Evolutionary conservation across 2,329 filamentous ascomycete genomes (phyloP), one percentile per base, ranked within the genome.

Genomic region (Fusarium verticillioides): DNA sequence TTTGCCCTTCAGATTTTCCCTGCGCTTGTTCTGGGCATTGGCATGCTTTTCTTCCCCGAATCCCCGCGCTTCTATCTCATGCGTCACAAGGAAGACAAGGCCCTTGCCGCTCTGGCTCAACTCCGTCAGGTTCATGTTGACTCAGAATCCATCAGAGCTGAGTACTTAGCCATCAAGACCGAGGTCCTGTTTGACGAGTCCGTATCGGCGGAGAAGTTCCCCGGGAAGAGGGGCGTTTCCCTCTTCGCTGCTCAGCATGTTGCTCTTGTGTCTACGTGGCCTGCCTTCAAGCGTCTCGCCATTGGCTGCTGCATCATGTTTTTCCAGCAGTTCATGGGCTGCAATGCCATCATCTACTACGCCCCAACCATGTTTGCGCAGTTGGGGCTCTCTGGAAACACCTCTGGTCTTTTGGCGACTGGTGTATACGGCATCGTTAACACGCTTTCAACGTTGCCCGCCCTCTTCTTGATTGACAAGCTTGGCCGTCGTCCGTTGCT

Each of bases 401-500:
- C 87, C 69, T 79, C 85, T 68, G 52, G 75, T 1, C 82, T 91
- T 1, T 80, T 90, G 18, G 88, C 88, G 2, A 90, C 88, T 2
- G 89, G 88, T 11, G 87, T 90, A 0, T 86, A 87, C 26, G 88
- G 88, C 21, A 86, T 90, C 36, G 84, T 87, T 10, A 88, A 88
- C 81, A 86, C 84, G 47, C 76, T 90, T 26, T 79, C 78, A 19
- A 84, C 83, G 0, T 60, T 85, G 1, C 83, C 83, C 0, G 82
- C 83, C 1, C 73, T 89, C 46, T 85, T 87, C 57, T 84, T 85
- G 63, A 88, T 89, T 43, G 88, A 89, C 60, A 83, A 80, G 21
- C 82, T 87, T 18, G 91, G 91, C 28, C 85, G 91, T 62, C 90
- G 90, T 60, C 88, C 90, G 68, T 83, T 93, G 34, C 86, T 93